Evolutionary conservation across 1,139 yeast species (phyloP), one percentile per base, ranked within the genome.

Genomic region (Yamadazyma trypodendri): DNA sequence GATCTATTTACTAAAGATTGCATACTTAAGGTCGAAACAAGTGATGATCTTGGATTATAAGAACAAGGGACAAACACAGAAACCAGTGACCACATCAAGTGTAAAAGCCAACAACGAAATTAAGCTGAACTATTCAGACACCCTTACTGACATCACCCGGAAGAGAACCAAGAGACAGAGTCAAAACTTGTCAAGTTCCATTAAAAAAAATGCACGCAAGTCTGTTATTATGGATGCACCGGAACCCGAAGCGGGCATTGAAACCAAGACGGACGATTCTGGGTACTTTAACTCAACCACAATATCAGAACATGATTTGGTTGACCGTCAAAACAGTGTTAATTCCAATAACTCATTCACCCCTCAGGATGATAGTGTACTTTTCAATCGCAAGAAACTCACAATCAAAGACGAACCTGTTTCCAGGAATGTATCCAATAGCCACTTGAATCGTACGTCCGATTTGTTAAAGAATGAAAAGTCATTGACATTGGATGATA

Each of bases 401-500:
- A 62, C 60, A 27, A 75, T 75, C 17, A 62, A 70, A 39, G 80
- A 73, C 30, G 78, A 72, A 40, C 75, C 76, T 11, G 29, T 35
- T 28, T 23, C 38, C 38, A 50, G 65, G 17, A 58, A 58, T 35
- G 35, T 53, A 3, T 57, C 64, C n/a, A 60, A 57, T 28, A 65
- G 65, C 39, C 50, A 48, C 24, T 61, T 72, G 33, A 73, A 68
- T 47, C 58, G 77, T 11, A 82, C 90, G 0, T 80, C 89, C 0
- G 86, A 81, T 48, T 64, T 84, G 36, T 71, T 87, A 42, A 80
- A 84, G 53, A 86, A 81, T 54, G 95, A 90, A 50, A 86, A 86
- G 50, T 83, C 95, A 1, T 74, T 92, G 40, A 90, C 97, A 0
- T 73, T 92, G 52, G 98, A 92, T 60, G 99, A 92, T 62, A 92